Base-by-base conservation (phyloP, 352 stramenopile genomes). In the Pythium brachiatum region DNA sequence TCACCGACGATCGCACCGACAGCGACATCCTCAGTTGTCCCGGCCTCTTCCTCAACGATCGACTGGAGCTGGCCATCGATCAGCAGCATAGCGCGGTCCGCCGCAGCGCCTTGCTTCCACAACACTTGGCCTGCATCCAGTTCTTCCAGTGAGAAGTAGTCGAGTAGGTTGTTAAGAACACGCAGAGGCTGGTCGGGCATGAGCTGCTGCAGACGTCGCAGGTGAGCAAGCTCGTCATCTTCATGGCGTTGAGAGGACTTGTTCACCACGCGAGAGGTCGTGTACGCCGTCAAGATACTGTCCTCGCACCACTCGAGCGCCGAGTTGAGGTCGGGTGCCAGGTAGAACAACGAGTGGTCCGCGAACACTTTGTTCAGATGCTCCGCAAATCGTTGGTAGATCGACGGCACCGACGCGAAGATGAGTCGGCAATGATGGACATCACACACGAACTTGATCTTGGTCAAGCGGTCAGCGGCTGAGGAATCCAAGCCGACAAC, bases 401-500 rank as follows among this genome's bases (percentile, higher is more conserved):
- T 77, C 2, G 62, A 57, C 18, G 83, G 81, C 18, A 91, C 71
- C 3, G 86, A 84, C 1, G 78, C 80, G 55, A 95, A 91, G 38
- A 92, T 75, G 21, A 92, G 66, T 16, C 79, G 81, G 47, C 80
- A 91, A 8, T 68, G 59, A 55, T 92, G 78, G 21, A 76, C 72
- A 62, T 88, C 82, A 56, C 80, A 91, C 16, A 83, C 78, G 50
- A 76, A 86, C 68, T 91, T 90, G 69, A 92, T 86, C 62, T 92
- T 92, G 20, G 83, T 86, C 12, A 95, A 54, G 6, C 81, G 76
- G 32, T 92, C 82, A 0, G 83, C 86, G 11, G 86, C 86, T 13
- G 86, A 95, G 18, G 82, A 92, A 51, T 98, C 94, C 43, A 98
- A 81, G 4, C 91, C 91, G 0, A 97, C 77, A 0, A 98, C 94